phyloP scores from a whole-genome alignment of 2,329 filamentous ascomycete species.

The Colletotrichum agaves region DNA sequence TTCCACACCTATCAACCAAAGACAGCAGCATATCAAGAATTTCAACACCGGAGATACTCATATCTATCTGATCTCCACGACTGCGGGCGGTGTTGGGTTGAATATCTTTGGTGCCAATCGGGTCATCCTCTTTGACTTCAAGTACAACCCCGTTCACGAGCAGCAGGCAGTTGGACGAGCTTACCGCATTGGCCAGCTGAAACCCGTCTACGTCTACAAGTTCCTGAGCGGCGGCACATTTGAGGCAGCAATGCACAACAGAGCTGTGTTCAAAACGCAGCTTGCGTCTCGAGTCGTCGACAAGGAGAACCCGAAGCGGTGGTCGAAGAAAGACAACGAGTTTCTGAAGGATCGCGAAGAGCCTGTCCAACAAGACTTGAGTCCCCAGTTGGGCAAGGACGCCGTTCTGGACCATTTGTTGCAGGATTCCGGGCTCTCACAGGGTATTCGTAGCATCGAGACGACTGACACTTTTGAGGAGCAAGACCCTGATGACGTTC shows the following conservation, averaged over 20 bases:
- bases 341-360: constrained; percentile 61
- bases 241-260: constrained; percentile 79
- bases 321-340: constrained; percentile 57
- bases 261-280: constrained; percentile 83
- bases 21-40: constrained; percentile 71
- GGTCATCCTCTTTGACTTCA: constrained; percentile 86
- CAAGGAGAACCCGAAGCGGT: constrained; percentile 79
- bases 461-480: constrained; percentile 79
- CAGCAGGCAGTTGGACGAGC: constrained; percentile 88
- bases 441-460: constrained; percentile 65
- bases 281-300: constrained; percentile 84
- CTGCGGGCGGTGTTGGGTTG: constrained; percentile 82
- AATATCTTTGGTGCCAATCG: constrained; percentile 88
- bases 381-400: constrained; percentile 70
- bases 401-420: constrained; percentile 64
- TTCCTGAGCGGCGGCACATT: constrained; percentile 83
- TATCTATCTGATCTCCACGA: constrained; percentile 85
- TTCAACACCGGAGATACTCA: constrained; percentile 72
- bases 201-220: constrained; percentile 86
- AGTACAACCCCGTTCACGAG: constrained; percentile 83
- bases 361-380: constrained; percentile 62
- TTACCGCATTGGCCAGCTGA: constrained; percentile 85
- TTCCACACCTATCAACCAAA: constrained; percentile 60
- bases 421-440: constrained; percentile 46
- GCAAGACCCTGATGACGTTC: constrained; percentile 68